Base-by-base conservation (phyloP, 495 filamentous ascomycete genomes). In the Chlorociboria aeruginascens region DNA sequence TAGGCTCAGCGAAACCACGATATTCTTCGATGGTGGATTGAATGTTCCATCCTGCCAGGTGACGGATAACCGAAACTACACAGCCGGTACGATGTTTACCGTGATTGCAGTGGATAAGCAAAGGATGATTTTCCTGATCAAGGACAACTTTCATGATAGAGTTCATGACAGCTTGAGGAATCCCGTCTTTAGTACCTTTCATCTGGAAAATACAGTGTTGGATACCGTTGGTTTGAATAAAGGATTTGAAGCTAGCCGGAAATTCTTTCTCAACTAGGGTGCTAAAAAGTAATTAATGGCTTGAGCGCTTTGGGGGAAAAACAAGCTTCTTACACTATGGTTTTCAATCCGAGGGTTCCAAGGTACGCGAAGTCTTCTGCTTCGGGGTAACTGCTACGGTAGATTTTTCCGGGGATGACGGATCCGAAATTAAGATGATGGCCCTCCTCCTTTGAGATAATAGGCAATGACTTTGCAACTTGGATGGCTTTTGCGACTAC, bases 41-140 rank as follows among this genome's bases (percentile, higher is more conserved):
- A 3, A 76, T 49, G 7, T 72, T 62, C 79, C 81, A 83, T 3
- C 78, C 77, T 32, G 71, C 65, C 9, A 78, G 53, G 55, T 81
- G 82, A 32, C 87, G 78, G 32, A 92, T 69, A 46, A 79, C 77
- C 14, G 71, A 87, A 36, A 86, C 72, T 8, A 87, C 77, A 56
- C 86, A 92, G 33, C 87, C 87, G 29, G 87, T 93, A 17, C 87
- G 83, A 55, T 94, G 87, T 76, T 83, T 88, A 50, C 87, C 87
- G 55, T 92, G 86, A 55, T 94, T 94, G 66, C 87, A 94, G 56
- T 94, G 87, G 31, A 94, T 77, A 33, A 92, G 67, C 1, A 94
- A 56, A 0, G 87, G 87, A 49, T 89, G 77, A 46, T 87, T 86
- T 10, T 67, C 58, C 7, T 69, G 65, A 56, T 88, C 70, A 32